Percentiles rank a stretch among this genome's conserved stretches.
Conservation (phyloP, 441 rosid species). For the Omphalea diandra region DNA sequence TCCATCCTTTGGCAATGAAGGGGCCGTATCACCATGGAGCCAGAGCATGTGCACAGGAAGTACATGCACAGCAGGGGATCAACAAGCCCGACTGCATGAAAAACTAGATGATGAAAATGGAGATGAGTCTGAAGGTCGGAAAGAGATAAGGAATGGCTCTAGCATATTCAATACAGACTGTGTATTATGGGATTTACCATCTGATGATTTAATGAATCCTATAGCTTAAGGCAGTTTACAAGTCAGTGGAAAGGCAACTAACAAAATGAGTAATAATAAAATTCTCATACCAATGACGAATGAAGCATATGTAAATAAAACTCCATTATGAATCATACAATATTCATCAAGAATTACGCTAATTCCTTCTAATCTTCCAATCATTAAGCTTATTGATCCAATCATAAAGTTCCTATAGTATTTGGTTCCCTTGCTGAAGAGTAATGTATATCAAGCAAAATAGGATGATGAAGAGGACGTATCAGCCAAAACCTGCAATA, state of each 20-base stretch:
- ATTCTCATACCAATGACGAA: conserved; percentile 16
- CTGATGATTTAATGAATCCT: conserved; percentile 53
- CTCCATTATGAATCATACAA: conserved; percentile 20
- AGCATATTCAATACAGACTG: conserved; percentile 52
- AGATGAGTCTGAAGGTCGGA: conserved; percentile 42
- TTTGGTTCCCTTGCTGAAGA: conserved; percentile 13
- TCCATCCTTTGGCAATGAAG: conserved; percentile 40
- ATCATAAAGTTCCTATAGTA: conserved; percentile 23
- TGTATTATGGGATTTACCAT: conserved; percentile 60
- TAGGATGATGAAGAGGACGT: conserved; percentile 94
- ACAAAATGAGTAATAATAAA: conserved; percentile 28
- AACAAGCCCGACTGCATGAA: conserved; percentile 32
- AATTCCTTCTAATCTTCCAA: conserved; percentile 24
- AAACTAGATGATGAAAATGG: conserved; percentile 38
- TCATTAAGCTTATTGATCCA: conserved; percentile 20
- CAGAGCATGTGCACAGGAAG: conserved; percentile 55
- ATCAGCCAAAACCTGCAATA: conserved; percentile 94
- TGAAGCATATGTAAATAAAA: conserved; percentile 35
- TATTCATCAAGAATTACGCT: conserved; percentile 21
- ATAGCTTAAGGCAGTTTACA: conserved; percentile 28
- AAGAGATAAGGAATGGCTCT: conserved; percentile 41
- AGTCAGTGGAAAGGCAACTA: conserved; percentile 14
- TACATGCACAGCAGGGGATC: conserved; percentile 53
- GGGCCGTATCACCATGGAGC: conserved; percentile 56
- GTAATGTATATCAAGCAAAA: conserved; percentile 62